Conservation (phyloP, 768 basidiomycete genomes). For the Suillus americanus region DNA sequence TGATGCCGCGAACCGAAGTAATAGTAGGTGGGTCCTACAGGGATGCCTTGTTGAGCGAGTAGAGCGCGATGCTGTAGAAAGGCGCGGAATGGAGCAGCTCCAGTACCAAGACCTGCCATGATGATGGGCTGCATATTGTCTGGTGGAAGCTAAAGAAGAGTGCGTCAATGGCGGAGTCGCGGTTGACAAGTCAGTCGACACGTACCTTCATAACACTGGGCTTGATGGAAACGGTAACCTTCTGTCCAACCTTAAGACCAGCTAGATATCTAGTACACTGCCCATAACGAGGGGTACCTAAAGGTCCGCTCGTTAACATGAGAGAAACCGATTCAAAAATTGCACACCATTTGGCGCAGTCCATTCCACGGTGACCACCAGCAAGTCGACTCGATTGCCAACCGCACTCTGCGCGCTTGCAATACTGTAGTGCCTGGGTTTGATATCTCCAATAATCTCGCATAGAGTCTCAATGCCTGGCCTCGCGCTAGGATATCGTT, state of each 20-base stretch:
- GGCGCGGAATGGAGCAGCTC: conserved; percentile 98
- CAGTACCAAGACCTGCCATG: conserved; percentile 98
- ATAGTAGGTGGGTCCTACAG: conserved; percentile 92
- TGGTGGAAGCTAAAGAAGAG: conserved; percentile 66
- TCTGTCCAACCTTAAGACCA: conserved; percentile 77
- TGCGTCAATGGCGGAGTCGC: conserved; percentile 10
- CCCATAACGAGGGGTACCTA: conserved; percentile 79
- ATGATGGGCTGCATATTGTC: conserved; percentile 87
- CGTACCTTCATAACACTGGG: conserved; percentile 97
- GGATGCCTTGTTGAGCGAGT: conserved; percentile 71
- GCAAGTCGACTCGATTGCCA: conserved; percentile 89
- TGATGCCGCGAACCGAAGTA: conserved; percentile 98
- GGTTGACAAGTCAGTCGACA: conserved; percentile 15
- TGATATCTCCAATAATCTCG: conserved; percentile 90
- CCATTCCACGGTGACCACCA: conserved; percentile 98
- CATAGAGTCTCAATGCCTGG: conserved; percentile 86
- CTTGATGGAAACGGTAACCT: conserved; percentile 97
- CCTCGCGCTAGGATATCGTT: conserved; percentile 71
- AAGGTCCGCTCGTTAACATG: conserved; percentile 6
- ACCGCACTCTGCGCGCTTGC: conserved; percentile 95
- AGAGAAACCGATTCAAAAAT: conserved; percentile 1
- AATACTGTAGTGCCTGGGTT: conserved; percentile 97
- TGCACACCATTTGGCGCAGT: conserved; percentile 73
- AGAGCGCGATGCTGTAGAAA: conserved; percentile 95
- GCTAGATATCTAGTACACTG: conserved; percentile 97